Conservation (phyloP, 352 stramenopile species). For the Globisporangium emineosum region DNA sequence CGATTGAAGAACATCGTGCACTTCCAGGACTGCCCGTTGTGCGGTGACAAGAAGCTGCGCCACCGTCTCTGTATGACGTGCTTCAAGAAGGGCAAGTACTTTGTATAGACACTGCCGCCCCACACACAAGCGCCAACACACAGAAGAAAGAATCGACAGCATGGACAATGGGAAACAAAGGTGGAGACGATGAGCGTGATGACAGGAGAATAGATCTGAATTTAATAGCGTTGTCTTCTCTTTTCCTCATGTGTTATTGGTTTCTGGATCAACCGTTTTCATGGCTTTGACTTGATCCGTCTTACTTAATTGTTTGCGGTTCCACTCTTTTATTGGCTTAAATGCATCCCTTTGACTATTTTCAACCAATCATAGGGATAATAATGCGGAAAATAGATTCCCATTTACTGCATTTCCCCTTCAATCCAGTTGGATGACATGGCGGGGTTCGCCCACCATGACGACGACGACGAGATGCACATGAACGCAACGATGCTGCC, state of each 20-base stretch:
- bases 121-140: conserved; percentile 3
- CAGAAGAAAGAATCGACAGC: neutral
- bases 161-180: neutral
- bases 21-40: conserved; percentile 83
- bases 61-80: conserved; percentile 89
- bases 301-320: no score
- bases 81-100: conserved; percentile 92
- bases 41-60: conserved; percentile 85
- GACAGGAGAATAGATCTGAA: conserved; percentile 6
- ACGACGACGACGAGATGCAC: conserved; percentile 20
- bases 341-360: neutral
- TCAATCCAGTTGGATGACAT: conserved; percentile 4
- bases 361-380: neutral
- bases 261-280: neutral
- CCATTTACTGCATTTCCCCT: conserved; percentile 1
- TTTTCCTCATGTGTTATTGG: neutral
- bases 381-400: neutral
- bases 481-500: conserved; percentile 20
- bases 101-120: conserved; percentile 46
- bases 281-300: no score
- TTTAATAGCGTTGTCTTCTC: neutral
- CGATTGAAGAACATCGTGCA: conserved; percentile 90
- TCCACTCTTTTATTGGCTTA: neutral
- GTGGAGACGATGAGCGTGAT: neutral
- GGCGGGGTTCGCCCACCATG: neutral